These are phyloP conservation scores for Whalleya microplaca DNA, from an alignment of 2,329 filamentous ascomycete species.

Conservation along the genomic window DNA sequence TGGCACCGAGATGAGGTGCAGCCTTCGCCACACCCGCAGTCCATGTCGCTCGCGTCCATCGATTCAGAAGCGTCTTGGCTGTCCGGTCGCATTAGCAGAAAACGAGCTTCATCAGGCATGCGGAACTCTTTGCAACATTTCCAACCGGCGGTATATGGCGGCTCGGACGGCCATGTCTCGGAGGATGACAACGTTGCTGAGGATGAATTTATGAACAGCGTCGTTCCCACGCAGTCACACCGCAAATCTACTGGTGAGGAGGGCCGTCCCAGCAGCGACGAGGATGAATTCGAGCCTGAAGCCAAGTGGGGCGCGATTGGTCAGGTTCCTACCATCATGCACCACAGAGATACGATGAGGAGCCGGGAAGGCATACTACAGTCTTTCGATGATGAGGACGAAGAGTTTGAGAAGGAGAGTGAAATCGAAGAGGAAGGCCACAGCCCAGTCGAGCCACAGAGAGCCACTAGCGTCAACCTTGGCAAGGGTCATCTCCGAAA, in stretches of 20 bases:
- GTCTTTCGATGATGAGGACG: slow-evolving; percentile 42
- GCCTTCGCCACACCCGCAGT: slow-evolving; percentile 64
- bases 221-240: slow-evolving; percentile 41
- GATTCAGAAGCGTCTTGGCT: slow-evolving; percentile 98
- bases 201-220: slow-evolving; percentile 73
- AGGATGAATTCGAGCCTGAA: slow-evolving; percentile 54
- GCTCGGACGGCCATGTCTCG: slow-evolving; percentile 46
- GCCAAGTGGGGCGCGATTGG: slow-evolving; percentile 58
- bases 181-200: slow-evolving; percentile 71
- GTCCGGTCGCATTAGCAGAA: slow-evolving; percentile 67
- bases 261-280: slow-evolving; percentile 61
- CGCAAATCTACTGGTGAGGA: slow-evolving; percentile 54
- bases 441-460: slow-evolving; percentile 50
- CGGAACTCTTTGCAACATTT: slow-evolving; percentile 42
- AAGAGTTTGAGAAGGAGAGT: slow-evolving; percentile 37
- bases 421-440: slow-evolving; percentile 32
- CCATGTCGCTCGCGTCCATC: slow-evolving; percentile 88
- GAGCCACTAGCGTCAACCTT: slow-evolving; percentile 73
- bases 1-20: slow-evolving; percentile 46
- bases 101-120: slow-evolving; percentile 52
- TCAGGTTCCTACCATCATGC: slow-evolving; percentile 54
- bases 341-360: slow-evolving; percentile 50
- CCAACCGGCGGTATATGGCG: slow-evolving; percentile 54
- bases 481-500: slow-evolving; percentile 68
- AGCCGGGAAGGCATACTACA: slow-evolving; percentile 57